Base-by-base conservation (phyloP, 2,329 filamentous ascomycete species). In the Colletotrichum costaricense region DNA sequence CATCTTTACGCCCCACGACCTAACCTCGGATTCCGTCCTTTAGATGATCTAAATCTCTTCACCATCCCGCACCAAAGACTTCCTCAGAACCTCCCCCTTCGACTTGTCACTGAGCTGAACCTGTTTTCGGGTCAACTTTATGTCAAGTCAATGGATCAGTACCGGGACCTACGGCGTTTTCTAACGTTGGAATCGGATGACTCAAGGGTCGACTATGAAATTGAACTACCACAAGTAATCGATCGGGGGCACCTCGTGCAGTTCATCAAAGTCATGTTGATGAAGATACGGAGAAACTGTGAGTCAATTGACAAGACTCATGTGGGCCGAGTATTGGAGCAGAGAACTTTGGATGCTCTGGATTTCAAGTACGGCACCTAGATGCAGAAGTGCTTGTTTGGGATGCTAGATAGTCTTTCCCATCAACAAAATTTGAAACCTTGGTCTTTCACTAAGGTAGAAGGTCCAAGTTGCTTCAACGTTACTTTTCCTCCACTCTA, bases 101-200 rank as follows among this genome's bases (percentile, higher is more conserved):
- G 46, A 2, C 4, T 28, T 0, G 42, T 46, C 42, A 46, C 19
- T 0, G 84, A 89, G 69, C 84, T 94, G 0, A 92, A 93, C 56
- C 80, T 94, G 0, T 94, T 95, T 67, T 84, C 93, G 0, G 93
- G 93, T 0, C 91, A 93, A 67, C 83, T 94, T 0, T 94, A 94
- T 75, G 82, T 94, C 11, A 79, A 78, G 0, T 86, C 84, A 0
- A 88, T 85, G 56, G 71, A 81, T 0, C 87, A 93, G 66, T 95
- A 94, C 74, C 74, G 78, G 16, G 42, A 46, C 42, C 7, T 46
- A 4, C 42, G 42, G 42, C 14, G 19, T 0, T 46, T 46, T 0
- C 42, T 46, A 0, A 8, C 6, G 5, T 46, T 46, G 6, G 42
- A 46, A 19, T n/a, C 6, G 42, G 42, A 46, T 7, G 42, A 8